Evolutionary conservation across 2,329 filamentous ascomycete genomes (phyloP).

Genomic region (Rachicladosporium sp.): DNA sequence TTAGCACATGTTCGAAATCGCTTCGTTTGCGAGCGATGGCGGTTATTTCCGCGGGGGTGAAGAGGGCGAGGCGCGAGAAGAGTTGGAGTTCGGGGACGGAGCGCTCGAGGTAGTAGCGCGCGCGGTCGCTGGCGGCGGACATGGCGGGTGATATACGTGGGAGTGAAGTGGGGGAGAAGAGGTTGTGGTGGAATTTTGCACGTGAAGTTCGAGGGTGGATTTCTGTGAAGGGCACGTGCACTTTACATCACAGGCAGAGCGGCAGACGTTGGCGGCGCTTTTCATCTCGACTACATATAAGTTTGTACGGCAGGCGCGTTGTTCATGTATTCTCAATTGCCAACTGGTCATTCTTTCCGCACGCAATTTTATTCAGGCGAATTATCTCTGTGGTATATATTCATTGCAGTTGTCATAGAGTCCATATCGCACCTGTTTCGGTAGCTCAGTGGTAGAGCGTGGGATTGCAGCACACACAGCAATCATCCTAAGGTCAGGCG

Average conservation of each 20-base stretch:
- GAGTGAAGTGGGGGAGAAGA: too few relatives aligned
- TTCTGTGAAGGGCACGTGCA: too few relatives aligned
- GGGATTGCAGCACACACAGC: constrained; percentile 4
- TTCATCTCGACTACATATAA: too few relatives aligned
- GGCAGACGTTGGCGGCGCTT: too few relatives aligned
- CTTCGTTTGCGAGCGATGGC: constrained; percentile 82
- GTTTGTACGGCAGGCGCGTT: too few relatives aligned
- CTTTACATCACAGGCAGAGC: too few relatives aligned
- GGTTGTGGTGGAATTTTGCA: neutral
- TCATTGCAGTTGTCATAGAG: too few relatives aligned
- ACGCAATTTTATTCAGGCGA: too few relatives aligned
- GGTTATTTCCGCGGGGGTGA: constrained; percentile 78
- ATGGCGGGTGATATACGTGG: constrained; percentile 31
- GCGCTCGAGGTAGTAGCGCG: constrained; percentile 86
- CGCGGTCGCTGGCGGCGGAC: constrained; percentile 70
- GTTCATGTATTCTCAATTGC: too few relatives aligned
- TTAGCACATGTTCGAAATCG: constrained; percentile 83
- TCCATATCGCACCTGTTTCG: neutral
- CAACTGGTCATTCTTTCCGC: too few relatives aligned
- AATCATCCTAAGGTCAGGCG: constrained; percentile 6
- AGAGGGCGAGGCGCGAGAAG: constrained; percentile 84
- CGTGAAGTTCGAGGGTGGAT: neutral
- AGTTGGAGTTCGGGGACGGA: constrained; percentile 85
- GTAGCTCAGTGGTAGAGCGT: constrained; percentile 7
- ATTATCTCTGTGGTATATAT: too few relatives aligned